Evolutionary conservation across 1,139 yeast species (phyloP).

Genomic region (Suhomyces taliae): DNA sequence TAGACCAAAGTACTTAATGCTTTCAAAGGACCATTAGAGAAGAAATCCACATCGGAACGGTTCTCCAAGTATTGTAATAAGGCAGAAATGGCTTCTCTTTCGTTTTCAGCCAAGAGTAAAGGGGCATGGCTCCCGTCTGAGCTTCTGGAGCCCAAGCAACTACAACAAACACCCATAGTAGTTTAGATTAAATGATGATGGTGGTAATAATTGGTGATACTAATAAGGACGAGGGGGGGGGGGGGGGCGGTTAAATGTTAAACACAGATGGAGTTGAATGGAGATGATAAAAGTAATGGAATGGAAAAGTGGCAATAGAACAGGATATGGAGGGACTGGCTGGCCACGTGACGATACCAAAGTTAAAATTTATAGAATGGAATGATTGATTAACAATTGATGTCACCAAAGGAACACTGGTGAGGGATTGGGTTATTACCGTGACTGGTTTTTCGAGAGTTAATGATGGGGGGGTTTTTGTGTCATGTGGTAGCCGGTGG

Average conservation of each 20-base stretch:
- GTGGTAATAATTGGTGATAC: too few species aligned
- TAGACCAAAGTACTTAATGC: slow-evolving; percentile 92
- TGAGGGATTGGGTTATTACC: not conserved
- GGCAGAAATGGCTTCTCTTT: slow-evolving; percentile 92
- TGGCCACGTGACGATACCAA: not conserved
- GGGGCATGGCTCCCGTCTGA: slow-evolving; percentile 65
- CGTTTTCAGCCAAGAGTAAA: slow-evolving; percentile 86
- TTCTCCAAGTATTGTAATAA: slow-evolving; percentile 87
- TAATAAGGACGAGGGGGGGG: not conserved
- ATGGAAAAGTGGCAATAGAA: not conserved
- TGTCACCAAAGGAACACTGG: not conserved
- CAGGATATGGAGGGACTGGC: not conserved
- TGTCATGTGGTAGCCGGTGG: not conserved
- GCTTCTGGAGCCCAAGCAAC: slow-evolving; percentile 48
- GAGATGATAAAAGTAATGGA: too few species aligned
- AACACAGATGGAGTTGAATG: not conserved
- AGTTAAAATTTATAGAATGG: not conserved
- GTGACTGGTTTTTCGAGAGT: not conserved
- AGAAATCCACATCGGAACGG: slow-evolving; percentile 82
- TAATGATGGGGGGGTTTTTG: not conserved
- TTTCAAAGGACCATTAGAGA: slow-evolving; percentile 84
- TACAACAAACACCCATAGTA: slow-evolving; percentile 66
- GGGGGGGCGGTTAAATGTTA: not conserved
- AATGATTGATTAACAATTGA: not conserved
- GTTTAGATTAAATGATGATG: not conserved